Base-by-base conservation (phyloP, 1,284 basidiomycete species). In the Cystobasidium slooffiae region DNA sequence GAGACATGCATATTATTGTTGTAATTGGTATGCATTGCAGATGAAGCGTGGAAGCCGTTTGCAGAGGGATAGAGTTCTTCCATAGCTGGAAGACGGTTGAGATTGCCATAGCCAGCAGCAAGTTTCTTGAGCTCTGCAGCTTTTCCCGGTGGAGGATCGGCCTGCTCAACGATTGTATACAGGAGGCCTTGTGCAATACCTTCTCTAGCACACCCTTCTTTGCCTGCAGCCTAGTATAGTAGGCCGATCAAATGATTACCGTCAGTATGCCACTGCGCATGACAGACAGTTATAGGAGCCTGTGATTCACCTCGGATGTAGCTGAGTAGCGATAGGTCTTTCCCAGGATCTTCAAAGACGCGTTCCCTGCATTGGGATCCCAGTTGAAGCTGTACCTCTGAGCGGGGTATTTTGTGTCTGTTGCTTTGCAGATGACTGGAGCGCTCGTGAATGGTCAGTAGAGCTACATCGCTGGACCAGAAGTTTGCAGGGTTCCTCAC, bases 131-230 rank as follows among this genome's bases (percentile, higher is more conserved):
- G 49, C 43, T 62, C 58, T 1, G 47, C 14, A 22, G 51, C 43
- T 62, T 61, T 59, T 9, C 56, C 69, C 20, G 41, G 20, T 24
- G 41, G 46, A 3, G 58, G 58, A 22, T 64, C 41, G 20, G 69
- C 69, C 51, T 72, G 41, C 16, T 51, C 51, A 6, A 72, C 20
- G n/a, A 72, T 72, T 18, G 49, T 62, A 31, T 41, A 44, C 5
- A 72, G 69, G 6, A 63, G 39, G 9, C 49, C 59, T 46, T 52
- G 46, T 10, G 59, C 31, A n/a, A 72, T 39, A 8, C 55, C 69
- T 22, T 64, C 61, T 18, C 69, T 6, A n/a, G 69, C 69, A 64
- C 69, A 72, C 41, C 69, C 69, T 44, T 72, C 69, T 49, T 56
- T 62, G 49, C 69, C 69, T 22, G 69, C 56, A 8, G 56, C 69